Conservation (phyloP, 192 early-diverging fungal genomes). For the Coemansia sp. region DNA sequence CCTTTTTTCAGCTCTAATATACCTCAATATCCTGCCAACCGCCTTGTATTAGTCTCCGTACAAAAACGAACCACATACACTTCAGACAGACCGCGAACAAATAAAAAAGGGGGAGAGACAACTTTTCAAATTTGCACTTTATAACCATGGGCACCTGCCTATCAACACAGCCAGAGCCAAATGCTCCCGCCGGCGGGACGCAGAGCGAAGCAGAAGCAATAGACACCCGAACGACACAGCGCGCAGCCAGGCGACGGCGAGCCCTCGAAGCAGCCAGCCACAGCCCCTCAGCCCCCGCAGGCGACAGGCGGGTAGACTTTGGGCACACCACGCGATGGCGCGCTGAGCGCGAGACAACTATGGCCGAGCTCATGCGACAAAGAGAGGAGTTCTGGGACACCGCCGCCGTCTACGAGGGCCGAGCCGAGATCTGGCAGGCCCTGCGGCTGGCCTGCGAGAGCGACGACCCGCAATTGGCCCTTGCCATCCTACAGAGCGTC, state of each 20-base stretch:
- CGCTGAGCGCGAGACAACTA: constrained; percentile 10
- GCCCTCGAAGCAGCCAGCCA: not conserved
- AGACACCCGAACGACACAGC: not conserved
- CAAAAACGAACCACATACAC: too few species aligned
- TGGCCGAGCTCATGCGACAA: constrained; percentile 46
- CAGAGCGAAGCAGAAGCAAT: not conserved
- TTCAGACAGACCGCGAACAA: not conserved
- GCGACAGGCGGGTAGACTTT: constrained; percentile 22
- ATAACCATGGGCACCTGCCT: constrained; percentile 1
- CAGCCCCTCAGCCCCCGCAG: not conserved
- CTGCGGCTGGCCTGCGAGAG: constrained; percentile 61
- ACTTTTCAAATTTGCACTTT: not conserved
- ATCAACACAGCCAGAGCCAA: not conserved
- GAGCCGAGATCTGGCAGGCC: constrained; percentile 77
- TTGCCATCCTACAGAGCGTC: constrained; percentile 67
- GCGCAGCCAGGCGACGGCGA: constrained; percentile 8
- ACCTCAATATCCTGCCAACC: not conserved
- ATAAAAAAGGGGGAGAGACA: not conserved
- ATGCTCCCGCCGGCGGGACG: not conserved
- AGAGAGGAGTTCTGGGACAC: constrained; percentile 76
- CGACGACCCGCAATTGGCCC: constrained; percentile 54
- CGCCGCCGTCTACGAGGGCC: constrained; percentile 68
- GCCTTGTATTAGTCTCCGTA: not conserved
- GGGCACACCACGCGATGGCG: constrained; percentile 18
- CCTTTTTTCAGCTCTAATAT: not conserved